Conservation (phyloP, 371 early-diverging fungal genomes). For the Mortierella sp. region DNA sequence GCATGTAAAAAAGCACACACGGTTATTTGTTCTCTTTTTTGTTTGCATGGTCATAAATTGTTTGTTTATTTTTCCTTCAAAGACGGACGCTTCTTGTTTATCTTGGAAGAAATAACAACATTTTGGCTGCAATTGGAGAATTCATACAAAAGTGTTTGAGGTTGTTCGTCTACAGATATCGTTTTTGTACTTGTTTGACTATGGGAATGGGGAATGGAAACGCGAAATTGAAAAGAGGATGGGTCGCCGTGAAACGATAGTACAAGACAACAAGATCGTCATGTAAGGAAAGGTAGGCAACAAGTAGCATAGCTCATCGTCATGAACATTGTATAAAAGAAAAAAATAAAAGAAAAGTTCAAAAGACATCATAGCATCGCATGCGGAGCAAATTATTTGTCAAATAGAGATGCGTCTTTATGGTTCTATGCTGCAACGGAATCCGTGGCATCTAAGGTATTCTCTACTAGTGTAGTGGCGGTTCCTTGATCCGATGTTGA, state of each 20-base stretch:
- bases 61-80: too few relatives aligned
- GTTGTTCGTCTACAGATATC: constrained; percentile 10
- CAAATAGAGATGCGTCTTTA: neutral
- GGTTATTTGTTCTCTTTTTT: constrained; percentile 14
- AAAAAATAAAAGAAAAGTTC: neutral
- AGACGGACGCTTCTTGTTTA: neutral
- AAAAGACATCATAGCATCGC: neutral
- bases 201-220: neutral
- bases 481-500: neutral
- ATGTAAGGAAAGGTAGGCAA: neutral
- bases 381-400: neutral
- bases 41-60: neutral
- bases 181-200: neutral
- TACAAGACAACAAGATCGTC: neutral
- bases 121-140: neutral
- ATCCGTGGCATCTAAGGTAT: neutral
- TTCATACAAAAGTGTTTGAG: neutral
- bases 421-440: neutral
- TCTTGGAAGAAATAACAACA: neutral
- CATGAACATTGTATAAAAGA: neutral
- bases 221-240: neutral
- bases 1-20: constrained; percentile 49
- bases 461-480: too few relatives aligned
- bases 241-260: too few relatives aligned
- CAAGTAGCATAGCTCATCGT: neutral